Base-by-base conservation (phyloP, 345 rosid genomes). In the Angophora floribunda region DNA sequence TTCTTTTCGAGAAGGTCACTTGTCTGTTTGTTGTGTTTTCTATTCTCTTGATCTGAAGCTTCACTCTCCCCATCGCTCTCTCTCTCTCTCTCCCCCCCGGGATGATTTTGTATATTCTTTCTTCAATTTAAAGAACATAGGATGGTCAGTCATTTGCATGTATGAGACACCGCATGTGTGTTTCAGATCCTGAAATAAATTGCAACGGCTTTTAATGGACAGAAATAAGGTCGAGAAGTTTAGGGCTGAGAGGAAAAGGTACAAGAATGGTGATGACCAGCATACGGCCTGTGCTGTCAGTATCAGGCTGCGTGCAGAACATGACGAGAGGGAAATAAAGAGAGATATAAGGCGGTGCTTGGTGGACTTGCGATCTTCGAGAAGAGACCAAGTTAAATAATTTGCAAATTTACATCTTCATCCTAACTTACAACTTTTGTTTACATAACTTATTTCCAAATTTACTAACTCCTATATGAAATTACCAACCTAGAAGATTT, bases 21-120 rank as follows among this genome's bases (percentile, higher is more conserved):
- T 95, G 94, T 52, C 94, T 89, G 86, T 91, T 94, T 24, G 94
- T 92, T 30, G 85, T 89, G 47, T 92, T 95, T 88, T 94, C 95
- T 53, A 94, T 91, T 86, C 92, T 91, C 91, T 93, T 95, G 82
- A 95, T 88, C 89, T 93, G 93, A 36, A 94, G 51, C 87, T 91
- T 93, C 63, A 90, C 93, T 44, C 96, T 91, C 70, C 95, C 96
- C 95, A 93, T 93, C 32, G 32, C 84, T 3, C 26, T 11, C 85
- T 86, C 87, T 75, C 44, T n/a, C 19, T 57, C 28, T 22, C 41
- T n/a, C 78, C 2, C 82, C 10, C 49, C 28, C 82, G 12, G 12
- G 49, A 41, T 19, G 84, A 75, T 41, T 41, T 75, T 21, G 47
- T 41, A 41, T 75, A 10, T 41, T 41, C 84, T 75, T 21, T 41